Conservation (phyloP, 2,329 filamentous ascomycete species). For the Xylaria sp. region DNA sequence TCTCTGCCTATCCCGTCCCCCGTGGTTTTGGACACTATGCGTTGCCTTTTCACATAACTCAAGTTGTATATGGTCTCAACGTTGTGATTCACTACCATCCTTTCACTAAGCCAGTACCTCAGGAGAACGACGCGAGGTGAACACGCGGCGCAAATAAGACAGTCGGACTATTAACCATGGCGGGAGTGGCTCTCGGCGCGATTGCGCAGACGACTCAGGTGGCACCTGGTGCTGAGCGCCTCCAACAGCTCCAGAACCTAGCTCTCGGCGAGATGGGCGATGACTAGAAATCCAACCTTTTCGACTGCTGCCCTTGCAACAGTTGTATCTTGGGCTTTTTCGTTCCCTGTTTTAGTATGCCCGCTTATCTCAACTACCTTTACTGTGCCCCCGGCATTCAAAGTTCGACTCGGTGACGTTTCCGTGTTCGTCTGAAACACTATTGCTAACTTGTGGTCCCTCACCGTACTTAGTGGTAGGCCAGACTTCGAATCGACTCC, state of each 20-base stretch:
- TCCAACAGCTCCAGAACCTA: slow-evolving; percentile 27
- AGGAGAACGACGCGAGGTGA: neutral
- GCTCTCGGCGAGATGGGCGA: slow-evolving; percentile 28
- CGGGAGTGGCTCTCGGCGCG: slow-evolving; percentile 13
- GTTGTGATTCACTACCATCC: neutral
- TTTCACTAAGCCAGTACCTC: neutral
- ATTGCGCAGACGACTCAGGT: slow-evolving; percentile 10
- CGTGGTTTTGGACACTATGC: neutral
- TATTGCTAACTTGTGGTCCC: neutral
- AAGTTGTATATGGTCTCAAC: neutral
- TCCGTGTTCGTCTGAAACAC: neutral
- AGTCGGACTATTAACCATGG: neutral
- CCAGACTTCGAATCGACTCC: slow-evolving; percentile 56
- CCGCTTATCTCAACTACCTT: neutral
- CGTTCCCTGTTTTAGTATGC: slow-evolving; percentile 57
- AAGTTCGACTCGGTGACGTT: neutral
- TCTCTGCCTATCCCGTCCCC: no score
- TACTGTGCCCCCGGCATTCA: no score
- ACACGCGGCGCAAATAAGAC: no score
- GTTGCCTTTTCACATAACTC: neutral
- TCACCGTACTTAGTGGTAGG: slow-evolving; percentile 52
- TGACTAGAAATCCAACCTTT: slow-evolving; percentile 49
- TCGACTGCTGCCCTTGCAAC: slow-evolving; percentile 54
- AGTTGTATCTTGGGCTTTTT: slow-evolving; percentile 54
- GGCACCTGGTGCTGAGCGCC: slow-evolving; percentile 6